Conservation (phyloP, 352 stramenopile species). For the Phytopythium mirpurense region DNA sequence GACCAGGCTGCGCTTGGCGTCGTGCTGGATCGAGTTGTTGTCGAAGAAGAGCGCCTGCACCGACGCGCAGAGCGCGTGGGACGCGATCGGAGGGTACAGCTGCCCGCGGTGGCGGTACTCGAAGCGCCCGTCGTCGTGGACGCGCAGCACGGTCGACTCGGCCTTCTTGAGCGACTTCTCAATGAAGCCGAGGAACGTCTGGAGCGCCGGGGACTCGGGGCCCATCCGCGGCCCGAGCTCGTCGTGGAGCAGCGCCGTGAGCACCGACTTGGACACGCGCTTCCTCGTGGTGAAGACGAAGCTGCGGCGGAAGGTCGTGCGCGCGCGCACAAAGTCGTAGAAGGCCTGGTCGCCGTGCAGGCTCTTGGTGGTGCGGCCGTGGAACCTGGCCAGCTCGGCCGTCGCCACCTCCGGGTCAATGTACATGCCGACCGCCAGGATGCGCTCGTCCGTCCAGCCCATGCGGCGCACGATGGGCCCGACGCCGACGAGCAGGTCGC, state of each 20-base stretch:
- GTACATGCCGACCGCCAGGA: constrained; percentile 73
- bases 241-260: constrained; percentile 59
- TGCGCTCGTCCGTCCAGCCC: constrained; percentile 80
- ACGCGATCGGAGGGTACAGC: constrained; percentile 68
- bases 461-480: constrained; percentile 71
- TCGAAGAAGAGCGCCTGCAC: constrained; percentile 79
- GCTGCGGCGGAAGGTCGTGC: constrained; percentile 61
- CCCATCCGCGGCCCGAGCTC: constrained; percentile 70
- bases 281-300: constrained; percentile 80
- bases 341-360: constrained; percentile 72
- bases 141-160: constrained; percentile 69
- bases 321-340: constrained; percentile 56
- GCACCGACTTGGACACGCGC: constrained; percentile 66
- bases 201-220: constrained; percentile 34
- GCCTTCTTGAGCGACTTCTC: constrained; percentile 82
- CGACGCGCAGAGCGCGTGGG: constrained; percentile 54
- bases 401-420: constrained; percentile 59
- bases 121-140: constrained; percentile 56
- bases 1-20: constrained; percentile 68
- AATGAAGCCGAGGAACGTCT: constrained; percentile 67
- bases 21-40: constrained; percentile 73
- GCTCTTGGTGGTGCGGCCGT: constrained; percentile 46
- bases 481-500: constrained; percentile 68
- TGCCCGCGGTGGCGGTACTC: constrained; percentile 67
- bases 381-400: constrained; percentile 51